phyloP scores from a whole-genome alignment of 2,329 filamentous ascomycete genomes.

The Diaporthe destruens region DNA sequence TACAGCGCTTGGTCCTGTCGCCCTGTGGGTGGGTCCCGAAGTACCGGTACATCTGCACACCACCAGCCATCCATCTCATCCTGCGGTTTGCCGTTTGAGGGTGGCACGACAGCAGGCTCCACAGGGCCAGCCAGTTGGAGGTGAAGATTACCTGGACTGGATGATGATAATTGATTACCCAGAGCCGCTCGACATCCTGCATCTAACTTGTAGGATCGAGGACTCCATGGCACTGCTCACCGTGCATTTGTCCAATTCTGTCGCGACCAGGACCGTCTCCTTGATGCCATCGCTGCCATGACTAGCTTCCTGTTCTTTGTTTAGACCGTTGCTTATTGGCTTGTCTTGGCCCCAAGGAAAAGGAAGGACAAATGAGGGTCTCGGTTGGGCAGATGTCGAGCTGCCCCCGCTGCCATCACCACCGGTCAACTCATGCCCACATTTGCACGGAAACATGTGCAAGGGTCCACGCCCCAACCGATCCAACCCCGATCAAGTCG shows the following conservation, averaged over 20 bases:
- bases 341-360: neutral
- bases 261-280: neutral
- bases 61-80: conserved; percentile 16
- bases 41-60: conserved; percentile 23
- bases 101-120: conserved; percentile 22
- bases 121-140: conserved; percentile 13
- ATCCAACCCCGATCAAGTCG: conserved; percentile 25
- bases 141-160: neutral
- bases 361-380: neutral
- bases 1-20: conserved; percentile 11
- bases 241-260: neutral
- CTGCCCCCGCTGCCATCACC: conserved; percentile 25
- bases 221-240: neutral
- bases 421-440: conserved; percentile 22
- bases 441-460: conserved; percentile 19
- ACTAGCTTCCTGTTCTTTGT: neutral
- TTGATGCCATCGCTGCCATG: neutral
- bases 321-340: neutral
- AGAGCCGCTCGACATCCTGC: conserved; percentile 4
- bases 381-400: conserved; percentile 30
- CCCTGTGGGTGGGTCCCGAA: conserved; percentile 15
- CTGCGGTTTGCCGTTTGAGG: conserved; percentile 18
- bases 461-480: conserved; percentile 30
- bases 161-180: too few relatives aligned
- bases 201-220: conserved; percentile 1